phyloP scores from a whole-genome alignment of 2,329 filamentous ascomycete species.

The Colletotrichum sp. region DNA sequence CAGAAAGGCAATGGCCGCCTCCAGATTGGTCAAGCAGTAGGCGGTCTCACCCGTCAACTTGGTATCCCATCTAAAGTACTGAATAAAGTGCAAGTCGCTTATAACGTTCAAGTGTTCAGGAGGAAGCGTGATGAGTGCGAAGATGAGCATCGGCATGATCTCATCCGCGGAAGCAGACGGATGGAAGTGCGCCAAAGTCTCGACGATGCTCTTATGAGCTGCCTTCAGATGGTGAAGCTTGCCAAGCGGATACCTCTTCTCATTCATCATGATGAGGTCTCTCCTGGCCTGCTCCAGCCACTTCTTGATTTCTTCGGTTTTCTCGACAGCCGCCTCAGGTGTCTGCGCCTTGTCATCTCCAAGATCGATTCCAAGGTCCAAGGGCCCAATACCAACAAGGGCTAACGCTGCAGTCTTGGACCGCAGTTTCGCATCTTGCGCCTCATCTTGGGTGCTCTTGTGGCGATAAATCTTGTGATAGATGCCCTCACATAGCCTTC shows the following conservation, averaged over 20 bases:
- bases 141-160: conserved; percentile 96
- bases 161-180: conserved; percentile 92
- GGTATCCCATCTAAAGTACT: conserved; percentile 83
- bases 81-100: conserved; percentile 94
- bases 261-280: conserved; percentile 81
- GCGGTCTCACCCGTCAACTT: conserved; percentile 94
- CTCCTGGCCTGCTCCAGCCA: conserved; percentile 74
- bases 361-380: conserved; percentile 82
- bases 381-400: conserved; percentile 88
- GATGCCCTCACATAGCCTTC: conserved; percentile 81
- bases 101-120: conserved; percentile 87
- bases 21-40: conserved; percentile 94
- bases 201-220: conserved; percentile 93
- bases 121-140: conserved; percentile 89
- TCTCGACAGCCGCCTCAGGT: conserved; percentile 62
- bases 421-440: conserved; percentile 90
- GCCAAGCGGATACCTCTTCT: conserved; percentile 85
- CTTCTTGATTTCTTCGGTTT: conserved; percentile 71
- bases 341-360: conserved; percentile 60
- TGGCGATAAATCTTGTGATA: conserved; percentile 93
- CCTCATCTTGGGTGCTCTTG: conserved; percentile 89
- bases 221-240: conserved; percentile 89
- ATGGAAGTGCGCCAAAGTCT: conserved; percentile 73
- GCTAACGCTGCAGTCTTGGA: conserved; percentile 91
- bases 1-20: conserved; percentile 92